A percentile compares a stretch with the other conserved stretches of the same genome.
Conservation (phyloP, 768 basidiomycete species). For the Glaciozyma martinii region DNA sequence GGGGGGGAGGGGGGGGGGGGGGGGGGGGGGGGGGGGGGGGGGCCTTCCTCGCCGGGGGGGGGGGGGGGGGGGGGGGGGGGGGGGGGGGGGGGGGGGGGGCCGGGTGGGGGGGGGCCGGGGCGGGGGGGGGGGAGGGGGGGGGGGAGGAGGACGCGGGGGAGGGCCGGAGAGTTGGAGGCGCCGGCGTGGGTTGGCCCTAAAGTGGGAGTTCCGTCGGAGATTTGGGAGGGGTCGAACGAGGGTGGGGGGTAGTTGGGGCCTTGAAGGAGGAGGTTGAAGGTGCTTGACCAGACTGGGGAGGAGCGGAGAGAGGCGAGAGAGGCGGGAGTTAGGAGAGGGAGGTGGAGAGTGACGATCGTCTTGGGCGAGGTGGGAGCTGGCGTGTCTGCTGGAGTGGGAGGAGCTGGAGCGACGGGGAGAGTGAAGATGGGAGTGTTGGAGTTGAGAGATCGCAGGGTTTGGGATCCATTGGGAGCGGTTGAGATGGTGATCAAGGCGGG, state of each 20-base stretch:
- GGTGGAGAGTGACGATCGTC: conserved; percentile 9
- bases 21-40: no score
- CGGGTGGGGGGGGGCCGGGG: neutral
- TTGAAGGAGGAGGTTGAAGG: conserved; percentile 22
- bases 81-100: conserved; percentile 6
- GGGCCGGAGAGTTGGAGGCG: conserved; percentile 20
- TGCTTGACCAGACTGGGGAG: conserved; percentile 16
- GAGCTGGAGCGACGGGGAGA: neutral
- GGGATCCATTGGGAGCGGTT: conserved; percentile 10
- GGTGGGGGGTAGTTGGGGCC: conserved; percentile 14
- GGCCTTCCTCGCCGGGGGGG: no score
- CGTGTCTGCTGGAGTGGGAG: neutral
- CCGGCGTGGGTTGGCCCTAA: neutral
- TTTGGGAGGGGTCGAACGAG: conserved; percentile 13
- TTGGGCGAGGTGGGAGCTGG: neutral
- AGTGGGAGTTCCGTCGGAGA: neutral
- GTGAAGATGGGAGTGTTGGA: conserved; percentile 19
- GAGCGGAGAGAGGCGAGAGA: neutral
- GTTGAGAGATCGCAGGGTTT: conserved; percentile 25
- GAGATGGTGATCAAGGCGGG: conserved; percentile 12
- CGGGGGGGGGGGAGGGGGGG: conserved; percentile 7
- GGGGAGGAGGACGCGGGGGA: conserved; percentile 22
- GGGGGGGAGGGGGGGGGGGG: no score
- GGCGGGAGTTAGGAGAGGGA: conserved; percentile 2
- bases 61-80: conserved; percentile 18